phyloP scores from a whole-genome alignment of 352 stramenopile genomes.

The Peronosclerospora sorghi region DNA sequence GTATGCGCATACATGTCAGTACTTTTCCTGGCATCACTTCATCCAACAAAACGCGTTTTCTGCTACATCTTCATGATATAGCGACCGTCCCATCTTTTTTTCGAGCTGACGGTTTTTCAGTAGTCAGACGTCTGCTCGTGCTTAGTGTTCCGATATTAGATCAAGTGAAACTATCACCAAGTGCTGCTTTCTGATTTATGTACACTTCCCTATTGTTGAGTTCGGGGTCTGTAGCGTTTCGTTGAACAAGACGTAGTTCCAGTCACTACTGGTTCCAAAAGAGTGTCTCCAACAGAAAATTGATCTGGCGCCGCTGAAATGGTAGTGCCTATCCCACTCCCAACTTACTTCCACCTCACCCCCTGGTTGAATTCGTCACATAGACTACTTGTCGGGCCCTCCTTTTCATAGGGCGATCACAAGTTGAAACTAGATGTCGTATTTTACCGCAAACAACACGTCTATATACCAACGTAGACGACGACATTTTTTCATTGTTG shows the following conservation, averaged over 20 bases:
- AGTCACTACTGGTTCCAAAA: not conserved
- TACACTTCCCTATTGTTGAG: constrained; percentile 7
- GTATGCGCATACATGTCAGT: constrained; percentile 6
- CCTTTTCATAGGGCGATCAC: too few species aligned
- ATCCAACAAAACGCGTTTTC: too few species aligned
- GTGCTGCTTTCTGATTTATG: constrained; percentile 11
- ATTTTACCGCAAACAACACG: too few species aligned
- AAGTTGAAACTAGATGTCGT: too few species aligned
- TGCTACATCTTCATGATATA: too few species aligned
- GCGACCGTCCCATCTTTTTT: not conserved
- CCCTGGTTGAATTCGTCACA: too few species aligned
- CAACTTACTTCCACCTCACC: too few species aligned
- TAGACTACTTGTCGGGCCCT: too few species aligned
- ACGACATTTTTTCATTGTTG: too few species aligned
- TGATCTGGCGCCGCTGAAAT: not conserved
- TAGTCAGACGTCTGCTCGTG: not conserved
- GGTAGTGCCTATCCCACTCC: too few species aligned
- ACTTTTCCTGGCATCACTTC: constrained; percentile 4
- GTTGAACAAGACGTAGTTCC: constrained; percentile 7
- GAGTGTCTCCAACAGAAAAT: constrained; percentile 1
- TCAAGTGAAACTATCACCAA: not conserved
- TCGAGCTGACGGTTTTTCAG: not conserved
- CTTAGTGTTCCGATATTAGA: not conserved
- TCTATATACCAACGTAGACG: too few species aligned
- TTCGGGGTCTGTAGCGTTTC: constrained; percentile 5